Evolutionary conservation across 2,329 filamentous ascomycete species (phyloP), one percentile per base, ranked within the genome.

Genomic region (Aspergillus japonicus): DNA sequence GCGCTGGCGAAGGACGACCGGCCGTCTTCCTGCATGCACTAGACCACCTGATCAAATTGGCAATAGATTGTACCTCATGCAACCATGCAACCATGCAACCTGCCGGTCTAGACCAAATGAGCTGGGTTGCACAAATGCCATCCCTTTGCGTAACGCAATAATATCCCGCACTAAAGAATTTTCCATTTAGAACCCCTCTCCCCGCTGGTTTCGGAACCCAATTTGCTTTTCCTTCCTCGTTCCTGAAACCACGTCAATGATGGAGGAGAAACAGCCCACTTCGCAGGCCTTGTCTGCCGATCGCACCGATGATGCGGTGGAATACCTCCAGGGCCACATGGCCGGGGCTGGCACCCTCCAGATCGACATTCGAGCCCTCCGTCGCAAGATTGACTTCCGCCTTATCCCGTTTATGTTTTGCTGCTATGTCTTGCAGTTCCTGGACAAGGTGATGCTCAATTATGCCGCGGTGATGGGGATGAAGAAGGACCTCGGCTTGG

Each of bases 401-500:
- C 61, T 75, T 48, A 63, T 75, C 31, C 72, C 73, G 0, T 68
- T 68, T 23, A 68, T 74, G 69, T 72, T 74, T 44, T 66, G 64
- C 23, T 73, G 70, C 54, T 74, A 74, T 51, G 56, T 70, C 2
- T 59, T 75, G 47, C 71, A 75, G 55, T 75, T 71, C 48, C 58
- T 75, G 21, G 73, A 75, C 61, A 75, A 75, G 56, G 68, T 71
- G 14, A 64, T 72, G 62, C 64, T 71, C n/a, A 71, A 71, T 54
- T 88, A 88, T 67, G 85, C 84, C 11, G 83, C 83, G 54, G 84
- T 89, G 42, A 89, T 89, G 86, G 85, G 85, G 5, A 71, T 89
- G 5, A 77, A 72, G 29, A 73, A 78, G 59, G 83, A 87, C 52
- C 78, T 85, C 2, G 74, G 80, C 1, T 77, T 88, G 14, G 69